Evolutionary conservation across 75 land plant species (phyloP), one percentile per base, ranked within the genome.

Genomic region (Pinus taeda): DNA sequence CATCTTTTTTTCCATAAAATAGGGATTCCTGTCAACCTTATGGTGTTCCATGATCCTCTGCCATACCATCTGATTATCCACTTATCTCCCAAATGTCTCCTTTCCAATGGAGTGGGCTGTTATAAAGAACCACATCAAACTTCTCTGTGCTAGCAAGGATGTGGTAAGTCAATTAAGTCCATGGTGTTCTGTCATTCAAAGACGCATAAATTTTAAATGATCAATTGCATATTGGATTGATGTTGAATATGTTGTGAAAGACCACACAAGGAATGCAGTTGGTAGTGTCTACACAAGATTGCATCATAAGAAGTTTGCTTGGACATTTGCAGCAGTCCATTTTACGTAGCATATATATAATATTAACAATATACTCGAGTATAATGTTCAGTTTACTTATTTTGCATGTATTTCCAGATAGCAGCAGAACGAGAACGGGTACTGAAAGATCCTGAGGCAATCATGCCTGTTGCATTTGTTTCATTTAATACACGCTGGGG

Each of bases 391-490:
- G 12, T 69, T 74, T 74, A 56, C 30, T 20, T 75, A 72, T 26
- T 59, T 57, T 26, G 29, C 75, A 37, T 75, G 58, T 79, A 6
- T 36, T 61, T 79, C 13, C 85, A 92, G 94, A 81, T 83, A 60
- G 59, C 59, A 29, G 61, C 56, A 22, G 94, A 92, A 73, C 87
- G 90, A 66, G 79, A 79, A 22, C 62, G 76, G 26, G 77, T 88
- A n/a, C 74, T 85, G n/a, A 77, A 82, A 37, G 90, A 92, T 45
- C 80, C 85, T 20, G 86, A 85, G 39, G 80, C 92, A 30, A 80
- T 87, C 18, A 73, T 92, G 80, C 94, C 94, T 36, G 94, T 83
- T 24, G 90, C 96, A 60, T 93, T 93, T 84, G 94, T 89, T 57
- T 90, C 90, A 45, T 93, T 93, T 76, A 90, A 80, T 60, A 78